Evolutionary conservation across 1,284 basidiomycete species (phyloP), one percentile per base, ranked within the genome.

Genomic region (Ceratobasidium sp.): DNA sequence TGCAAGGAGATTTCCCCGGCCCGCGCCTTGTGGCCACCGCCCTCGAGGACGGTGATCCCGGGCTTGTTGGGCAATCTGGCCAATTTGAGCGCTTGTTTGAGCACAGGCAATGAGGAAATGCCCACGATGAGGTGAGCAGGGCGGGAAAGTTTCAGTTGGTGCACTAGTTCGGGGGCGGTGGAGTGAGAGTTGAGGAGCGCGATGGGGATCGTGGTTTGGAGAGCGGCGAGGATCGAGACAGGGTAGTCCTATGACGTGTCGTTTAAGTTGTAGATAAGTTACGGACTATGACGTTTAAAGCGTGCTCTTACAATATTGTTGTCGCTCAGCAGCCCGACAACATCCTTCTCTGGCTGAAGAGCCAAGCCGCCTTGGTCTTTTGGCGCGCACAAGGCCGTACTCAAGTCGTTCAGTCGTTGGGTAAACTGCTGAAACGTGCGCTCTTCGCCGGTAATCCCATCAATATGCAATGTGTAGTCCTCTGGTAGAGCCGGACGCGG

Each of bases 91-190:
- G 89, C 89, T 2, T 84, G 83, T 7, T 88, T 83, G 0, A 89
- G 88, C 10, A 86, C 82, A 0, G 86, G 83, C 0, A 92, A 83
- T 28, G 90, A 83, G 17, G 83, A 82, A 0, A 89, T 86, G 77
- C 89, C 88, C 20, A 90, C 89, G 78, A 94, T 93, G 3, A 94
- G 81, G 15, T 86, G 85, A 0, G 90, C 91, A 3, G 86, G 85
- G 75, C 87, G 86, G 0, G 89, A 86, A 8, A 89, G 85, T 35
- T 85, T 84, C 67, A 92, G 81, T 0, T 87, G 84, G 79, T 92
- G 88, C 60, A 87, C 86, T 37, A 93, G 86, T 82, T 94, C 92
- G 73, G 89, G 89, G 1, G 87, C 84, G 7, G 92, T 93, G 0
- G 89, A 88, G 78, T 90, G 90, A 0, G 89, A 86, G 0, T 91